Evolutionary conservation across 805 yeast species (phyloP), one percentile per base, ranked within the genome.

Genomic region (Barnettozyma sucrosica): DNA sequence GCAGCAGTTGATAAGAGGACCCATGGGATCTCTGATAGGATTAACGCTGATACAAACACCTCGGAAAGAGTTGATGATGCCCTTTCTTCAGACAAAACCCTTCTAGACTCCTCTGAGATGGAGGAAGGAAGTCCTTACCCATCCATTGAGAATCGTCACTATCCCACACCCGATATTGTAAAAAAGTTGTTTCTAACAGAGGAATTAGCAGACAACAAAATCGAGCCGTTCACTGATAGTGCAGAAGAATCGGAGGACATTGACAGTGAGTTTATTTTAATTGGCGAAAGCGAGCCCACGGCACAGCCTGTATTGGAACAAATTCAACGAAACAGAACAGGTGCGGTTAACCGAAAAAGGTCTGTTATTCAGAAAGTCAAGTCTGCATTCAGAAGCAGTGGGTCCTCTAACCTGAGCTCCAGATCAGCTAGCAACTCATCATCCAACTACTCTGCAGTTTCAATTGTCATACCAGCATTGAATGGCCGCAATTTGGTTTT

Each of bases 381-480:
- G 33, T 46, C 54, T 2, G 55, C 47, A 5, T 52, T 54, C 39
- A 45, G 19, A 34, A 24, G 36, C 16, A 44, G 26, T 24, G 23
- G 37, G 13, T 28, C 45, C 7, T 37, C 47, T 1, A 34, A 20
- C 5, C 34, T 36, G 3, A 38, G 47, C 23, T 43, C 46, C 4
- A 44, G 43, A 21, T 43, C 50, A 24, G 34, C 38, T 5, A 49
- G 52, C 21, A 47, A 42, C 11, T 34, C 37, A 20, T 49, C 55
- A 25, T 41, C 51, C 9, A 39, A 39, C 23, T 54, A 54, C 28
- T 33, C 51, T 3, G 52, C 57, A 20, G 47, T 54, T 3, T 45
- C 57, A 19, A 48, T 54, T 16, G 40, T 41, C 10, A 50, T 54
- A 14, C 57, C 57, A 33, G 55, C 57, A 2, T 43, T 54, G 32